Conservation (phyloP, 148 eudicot species). For the Vaccinium myrtillus region DNA sequence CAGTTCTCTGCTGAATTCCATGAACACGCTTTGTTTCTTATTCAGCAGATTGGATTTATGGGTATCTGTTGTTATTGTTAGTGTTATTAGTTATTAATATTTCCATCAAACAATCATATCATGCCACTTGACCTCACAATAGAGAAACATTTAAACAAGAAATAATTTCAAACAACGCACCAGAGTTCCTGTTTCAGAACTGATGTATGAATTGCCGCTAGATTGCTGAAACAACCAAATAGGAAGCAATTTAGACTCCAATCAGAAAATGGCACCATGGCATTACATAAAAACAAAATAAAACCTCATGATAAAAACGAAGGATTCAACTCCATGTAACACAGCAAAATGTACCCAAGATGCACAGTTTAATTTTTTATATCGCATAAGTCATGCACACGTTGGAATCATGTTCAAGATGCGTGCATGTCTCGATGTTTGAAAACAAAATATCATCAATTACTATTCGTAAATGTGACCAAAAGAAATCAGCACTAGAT, state of each 20-base stretch:
- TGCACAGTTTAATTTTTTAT: background rate
- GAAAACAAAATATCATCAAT: background rate
- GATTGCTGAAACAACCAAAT: constrained; percentile 60
- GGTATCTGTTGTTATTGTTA: background rate
- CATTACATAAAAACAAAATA: background rate
- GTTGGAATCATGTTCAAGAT: constrained; percentile 3
- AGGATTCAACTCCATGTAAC: background rate
- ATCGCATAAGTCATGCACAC: background rate
- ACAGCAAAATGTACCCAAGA: background rate
- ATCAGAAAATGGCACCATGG: background rate
- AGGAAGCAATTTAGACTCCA: background rate
- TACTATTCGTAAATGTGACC: background rate
- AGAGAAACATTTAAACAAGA: background rate
- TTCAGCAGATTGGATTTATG: background rate
- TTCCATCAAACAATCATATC: background rate
- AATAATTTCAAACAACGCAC: constrained; percentile 38
- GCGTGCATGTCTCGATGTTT: background rate
- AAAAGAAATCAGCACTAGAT: background rate
- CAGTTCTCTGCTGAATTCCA: background rate
- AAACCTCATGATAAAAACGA: background rate
- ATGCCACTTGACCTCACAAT: background rate
- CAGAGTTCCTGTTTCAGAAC: constrained; percentile 78
- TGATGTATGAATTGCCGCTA: constrained; percentile 57
- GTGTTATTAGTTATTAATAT: background rate
- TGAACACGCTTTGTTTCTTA: background rate